These are phyloP conservation scores for Cercophora samala DNA, from an alignment of 495 filamentous ascomycete species.

Conservation along the genomic window DNA sequence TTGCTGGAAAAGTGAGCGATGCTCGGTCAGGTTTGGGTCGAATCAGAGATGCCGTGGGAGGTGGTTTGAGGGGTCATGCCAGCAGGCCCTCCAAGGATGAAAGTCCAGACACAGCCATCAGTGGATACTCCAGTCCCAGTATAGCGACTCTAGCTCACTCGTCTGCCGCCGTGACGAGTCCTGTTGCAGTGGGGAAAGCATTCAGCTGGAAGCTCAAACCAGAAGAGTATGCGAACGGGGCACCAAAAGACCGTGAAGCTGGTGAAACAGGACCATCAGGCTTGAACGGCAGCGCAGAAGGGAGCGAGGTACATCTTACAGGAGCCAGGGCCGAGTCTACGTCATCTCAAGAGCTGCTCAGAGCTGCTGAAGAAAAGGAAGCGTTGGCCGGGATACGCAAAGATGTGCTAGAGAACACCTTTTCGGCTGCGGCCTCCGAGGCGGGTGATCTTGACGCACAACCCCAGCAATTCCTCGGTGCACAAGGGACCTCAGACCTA, in stretches of 20 bases:
- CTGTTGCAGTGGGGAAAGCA: conserved; percentile 38
- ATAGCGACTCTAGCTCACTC: conserved; percentile 39
- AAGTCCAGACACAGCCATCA: conserved; percentile 28
- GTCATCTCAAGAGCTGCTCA: not conserved
- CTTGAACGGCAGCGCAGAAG: conserved; percentile 1
- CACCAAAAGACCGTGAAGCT: conserved; percentile 33
- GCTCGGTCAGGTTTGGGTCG: conserved; percentile 77
- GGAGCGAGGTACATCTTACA: conserved; percentile 6
- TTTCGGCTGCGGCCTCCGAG: conserved; percentile 43
- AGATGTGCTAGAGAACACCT: conserved; percentile 23
- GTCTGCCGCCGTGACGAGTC: conserved; percentile 37
- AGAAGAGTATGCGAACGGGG: conserved; percentile 48
- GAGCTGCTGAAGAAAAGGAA: conserved; percentile 13
- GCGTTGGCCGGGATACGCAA: conserved; percentile 25
- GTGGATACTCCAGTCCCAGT: conserved; percentile 31
- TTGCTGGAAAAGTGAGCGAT: conserved; percentile 76
- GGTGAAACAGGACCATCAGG: conserved; percentile 20
- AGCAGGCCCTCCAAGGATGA: conserved; percentile 50
- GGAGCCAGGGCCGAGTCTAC: not conserved
- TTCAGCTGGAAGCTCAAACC: conserved; percentile 58
- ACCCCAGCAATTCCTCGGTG: conserved; percentile 38
- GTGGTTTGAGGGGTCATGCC: conserved; percentile 46
- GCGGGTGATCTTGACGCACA: conserved; percentile 43
- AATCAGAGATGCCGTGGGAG: conserved; percentile 79
- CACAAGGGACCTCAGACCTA: conserved; percentile 30